phyloP scores from a whole-genome alignment of 257 asterid genomes.

The Solanum pinnatisectum region DNA sequence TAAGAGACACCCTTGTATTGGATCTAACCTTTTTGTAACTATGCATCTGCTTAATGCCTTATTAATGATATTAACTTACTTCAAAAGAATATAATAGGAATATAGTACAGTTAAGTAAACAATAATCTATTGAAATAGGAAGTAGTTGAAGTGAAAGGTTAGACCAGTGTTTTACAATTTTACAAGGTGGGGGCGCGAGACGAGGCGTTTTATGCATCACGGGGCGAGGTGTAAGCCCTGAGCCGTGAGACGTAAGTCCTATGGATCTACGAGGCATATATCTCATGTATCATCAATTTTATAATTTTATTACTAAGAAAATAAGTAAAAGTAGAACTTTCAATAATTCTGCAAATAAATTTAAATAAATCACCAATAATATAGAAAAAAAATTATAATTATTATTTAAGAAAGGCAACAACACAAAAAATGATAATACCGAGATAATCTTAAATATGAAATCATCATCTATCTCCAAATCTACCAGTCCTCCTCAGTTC shows the following conservation, averaged over 20 bases:
- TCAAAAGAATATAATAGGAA: neutral
- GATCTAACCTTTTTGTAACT: neutral
- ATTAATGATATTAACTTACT: neutral
- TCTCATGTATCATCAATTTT: neutral
- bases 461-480: neutral
- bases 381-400: neutral
- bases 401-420: neutral
- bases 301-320: neutral
- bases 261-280: neutral
- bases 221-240: neutral
- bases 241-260: neutral
- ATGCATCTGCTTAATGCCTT: neutral
- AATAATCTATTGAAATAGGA: neutral
- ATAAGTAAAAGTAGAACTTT: conserved; percentile 26
- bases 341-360: neutral
- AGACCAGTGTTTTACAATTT: neutral
- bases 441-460: neutral
- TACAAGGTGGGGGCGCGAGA: neutral
- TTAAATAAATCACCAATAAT: too few species aligned
- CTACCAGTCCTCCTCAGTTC: neutral
- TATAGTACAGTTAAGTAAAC: neutral
- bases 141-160: neutral
- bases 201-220: neutral
- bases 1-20: neutral
- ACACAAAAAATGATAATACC: neutral